Evolutionary conservation across 371 early-diverging fungal species (phyloP), one percentile per base, ranked within the genome.

Genomic region (Actinomortierella ambigua): DNA sequence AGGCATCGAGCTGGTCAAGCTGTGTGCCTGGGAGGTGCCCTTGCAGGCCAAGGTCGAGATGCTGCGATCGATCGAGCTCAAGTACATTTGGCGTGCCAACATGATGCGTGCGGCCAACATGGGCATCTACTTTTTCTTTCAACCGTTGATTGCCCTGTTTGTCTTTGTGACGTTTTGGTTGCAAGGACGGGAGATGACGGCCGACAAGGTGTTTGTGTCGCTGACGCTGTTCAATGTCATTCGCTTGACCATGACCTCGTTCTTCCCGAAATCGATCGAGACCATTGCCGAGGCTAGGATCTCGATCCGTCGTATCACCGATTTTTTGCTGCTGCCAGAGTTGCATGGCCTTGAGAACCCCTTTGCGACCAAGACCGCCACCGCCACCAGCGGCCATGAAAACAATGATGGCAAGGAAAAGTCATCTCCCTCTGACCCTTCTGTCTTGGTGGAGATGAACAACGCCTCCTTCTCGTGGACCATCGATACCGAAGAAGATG

Each of bases 231-330:
- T 81, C 63, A 77, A 78, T 40, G 57, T 70, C 53, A 62, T 70
- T 55, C 69, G 81, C 11, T 75, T 83, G 48, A 86, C 86, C 29
- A 76, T 89, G 65, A 82, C 85, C 71, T 79, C 63, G 20, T 78
- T 85, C 73, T 67, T 88, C 55, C 89, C 88, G 22, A 65, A 68
- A 55, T 60, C 85, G 4, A 63, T 89, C 41, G 78, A 80, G 50
- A 76, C 75, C 9, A 70, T 80, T 54, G 85, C 85, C 39, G 88
- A 88, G 53, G 75, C 81, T 50, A 65, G 76, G n/a, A 82, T 89
- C 15, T 87, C 84, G 14, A 57, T 83, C 3, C 59, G 56, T 1
- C 76, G 90, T 50, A 82, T 89, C 49, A 68, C 77, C 42, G 81
- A 66, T 24, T 73, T 88, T 15, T 61, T 89, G 50, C 53, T 82